Conservation (phyloP, 208 protist genomes). For the Herpetomonas muscarum region DNA sequence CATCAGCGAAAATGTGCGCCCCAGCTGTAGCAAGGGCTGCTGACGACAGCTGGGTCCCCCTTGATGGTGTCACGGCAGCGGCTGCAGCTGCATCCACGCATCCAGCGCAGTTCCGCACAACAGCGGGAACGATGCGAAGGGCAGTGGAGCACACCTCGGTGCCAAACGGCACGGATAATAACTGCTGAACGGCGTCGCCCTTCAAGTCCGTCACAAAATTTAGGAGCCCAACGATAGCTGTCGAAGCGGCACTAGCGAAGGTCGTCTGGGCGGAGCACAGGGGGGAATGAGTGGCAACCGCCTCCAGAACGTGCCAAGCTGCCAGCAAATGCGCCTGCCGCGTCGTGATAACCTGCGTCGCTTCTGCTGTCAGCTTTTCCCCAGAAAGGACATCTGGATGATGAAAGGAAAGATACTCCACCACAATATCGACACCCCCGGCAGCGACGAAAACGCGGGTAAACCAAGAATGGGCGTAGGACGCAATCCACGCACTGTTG, state of each 20-base stretch:
- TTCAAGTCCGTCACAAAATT: not conserved
- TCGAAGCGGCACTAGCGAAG: too few relatives aligned
- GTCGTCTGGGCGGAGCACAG: not conserved
- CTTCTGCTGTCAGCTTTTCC: too few relatives aligned
- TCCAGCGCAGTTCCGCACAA: not conserved
- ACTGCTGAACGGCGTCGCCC: not conserved
- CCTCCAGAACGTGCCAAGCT: constrained; percentile 2
- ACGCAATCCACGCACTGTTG: too few relatives aligned
- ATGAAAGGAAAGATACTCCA: too few relatives aligned
- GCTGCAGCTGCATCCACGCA: not conserved
- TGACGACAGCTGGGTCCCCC: too few relatives aligned
- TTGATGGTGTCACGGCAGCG: too few relatives aligned
- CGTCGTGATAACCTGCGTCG: not conserved
- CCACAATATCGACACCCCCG: too few relatives aligned
- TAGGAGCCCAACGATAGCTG: too few relatives aligned
- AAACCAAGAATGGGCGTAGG: too few relatives aligned
- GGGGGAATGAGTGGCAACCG: not conserved
- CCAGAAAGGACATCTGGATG: too few relatives aligned
- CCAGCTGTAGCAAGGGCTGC: not conserved
- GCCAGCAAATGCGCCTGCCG: not conserved
- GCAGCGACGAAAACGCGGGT: too few relatives aligned
- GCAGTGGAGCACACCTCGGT: not conserved
- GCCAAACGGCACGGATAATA: not conserved
- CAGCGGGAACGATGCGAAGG: not conserved
- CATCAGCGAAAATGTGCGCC: not conserved